phyloP scores from a whole-genome alignment of 2,329 filamentous ascomycete genomes.

The Botrytis sinoallii region DNA sequence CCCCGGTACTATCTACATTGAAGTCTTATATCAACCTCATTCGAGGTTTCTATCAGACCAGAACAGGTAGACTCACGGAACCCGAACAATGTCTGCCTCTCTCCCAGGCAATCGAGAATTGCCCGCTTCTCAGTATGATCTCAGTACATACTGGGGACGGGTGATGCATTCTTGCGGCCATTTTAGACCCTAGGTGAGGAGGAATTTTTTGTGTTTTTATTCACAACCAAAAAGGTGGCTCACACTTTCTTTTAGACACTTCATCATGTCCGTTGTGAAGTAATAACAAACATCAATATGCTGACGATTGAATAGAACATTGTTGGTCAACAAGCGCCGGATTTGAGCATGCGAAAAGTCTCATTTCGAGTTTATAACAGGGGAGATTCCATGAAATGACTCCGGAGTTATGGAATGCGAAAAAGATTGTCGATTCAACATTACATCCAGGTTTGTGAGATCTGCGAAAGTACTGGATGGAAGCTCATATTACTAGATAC shows the following conservation, averaged over 20 bases:
- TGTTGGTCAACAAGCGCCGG: slow-evolving; percentile 74
- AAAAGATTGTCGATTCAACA: slow-evolving; percentile 96
- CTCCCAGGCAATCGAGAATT: slow-evolving; percentile 72
- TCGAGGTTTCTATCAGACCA: not conserved
- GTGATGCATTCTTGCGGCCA: slow-evolving; percentile 81
- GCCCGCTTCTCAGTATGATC: slow-evolving; percentile 87
- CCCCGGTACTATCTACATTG: not conserved
- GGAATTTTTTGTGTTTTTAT: slow-evolving; percentile 28
- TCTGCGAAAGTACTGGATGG: not conserved
- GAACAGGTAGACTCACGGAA: not conserved
- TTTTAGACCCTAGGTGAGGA: slow-evolving; percentile 92
- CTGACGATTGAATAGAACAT: slow-evolving; percentile 58
- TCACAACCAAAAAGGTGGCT: slow-evolving; percentile 31
- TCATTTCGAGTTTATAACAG: slow-evolving; percentile 78
- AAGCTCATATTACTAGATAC: slow-evolving; percentile 60
- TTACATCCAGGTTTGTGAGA: slow-evolving; percentile 76
- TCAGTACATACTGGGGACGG: slow-evolving; percentile 91
- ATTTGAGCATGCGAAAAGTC: slow-evolving; percentile 79
- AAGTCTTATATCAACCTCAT: slow-evolving; percentile 8
- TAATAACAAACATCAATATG: slow-evolving; percentile 15
- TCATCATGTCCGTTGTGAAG: not conserved
- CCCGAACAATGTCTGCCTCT: slow-evolving; percentile 58
- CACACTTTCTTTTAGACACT: slow-evolving; percentile 21
- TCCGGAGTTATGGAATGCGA: slow-evolving; percentile 87
- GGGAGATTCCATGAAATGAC: slow-evolving; percentile 79